A percentile compares a stretch with the other conserved stretches of the same genome.
Conservation (phyloP, 805 yeast genomes). For the Cyberlindnera suaveolens region DNA sequence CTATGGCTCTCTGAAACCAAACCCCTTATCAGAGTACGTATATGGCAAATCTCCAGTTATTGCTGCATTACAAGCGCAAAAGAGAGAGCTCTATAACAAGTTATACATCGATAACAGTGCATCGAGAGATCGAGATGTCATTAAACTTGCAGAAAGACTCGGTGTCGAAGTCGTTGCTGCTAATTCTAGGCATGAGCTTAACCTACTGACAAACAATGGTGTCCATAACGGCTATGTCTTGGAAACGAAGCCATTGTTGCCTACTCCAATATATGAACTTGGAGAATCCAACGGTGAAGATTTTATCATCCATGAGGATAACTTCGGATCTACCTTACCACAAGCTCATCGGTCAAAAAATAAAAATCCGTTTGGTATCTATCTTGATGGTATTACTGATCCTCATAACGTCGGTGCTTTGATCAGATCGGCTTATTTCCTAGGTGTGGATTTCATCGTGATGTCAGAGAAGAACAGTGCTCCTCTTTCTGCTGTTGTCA, state of each 20-base stretch:
- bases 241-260: conserved; percentile 50
- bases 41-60: conserved; percentile 72
- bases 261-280: conserved; percentile 25
- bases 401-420: conserved; percentile 88
- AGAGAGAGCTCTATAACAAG: conserved; percentile 46
- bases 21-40: conserved; percentile 58
- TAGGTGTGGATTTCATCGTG: conserved; percentile 78
- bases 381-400: conserved; percentile 73
- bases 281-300: conserved; percentile 14
- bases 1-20: conserved; percentile 23
- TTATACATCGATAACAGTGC: conserved; percentile 40
- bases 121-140: conserved; percentile 35
- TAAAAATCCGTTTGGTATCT: conserved; percentile 61
- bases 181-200: conserved; percentile 41
- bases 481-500: conserved; percentile 67
- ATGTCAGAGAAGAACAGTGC: conserved; percentile 69
- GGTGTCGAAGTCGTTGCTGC: conserved; percentile 13
- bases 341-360: conserved; percentile 18
- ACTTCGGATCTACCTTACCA: conserved; percentile 21
- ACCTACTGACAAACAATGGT: conserved; percentile 54
- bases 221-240: conserved; percentile 79
- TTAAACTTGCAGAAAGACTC: conserved; percentile 37
- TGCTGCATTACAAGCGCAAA: conserved; percentile 57
- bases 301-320: conserved; percentile 20
- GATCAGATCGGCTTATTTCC: conserved; percentile 68